These are phyloP conservation scores for Antrodiella citrinella DNA, from an alignment of 768 basidiomycete species.

Conservation along the genomic window DNA sequence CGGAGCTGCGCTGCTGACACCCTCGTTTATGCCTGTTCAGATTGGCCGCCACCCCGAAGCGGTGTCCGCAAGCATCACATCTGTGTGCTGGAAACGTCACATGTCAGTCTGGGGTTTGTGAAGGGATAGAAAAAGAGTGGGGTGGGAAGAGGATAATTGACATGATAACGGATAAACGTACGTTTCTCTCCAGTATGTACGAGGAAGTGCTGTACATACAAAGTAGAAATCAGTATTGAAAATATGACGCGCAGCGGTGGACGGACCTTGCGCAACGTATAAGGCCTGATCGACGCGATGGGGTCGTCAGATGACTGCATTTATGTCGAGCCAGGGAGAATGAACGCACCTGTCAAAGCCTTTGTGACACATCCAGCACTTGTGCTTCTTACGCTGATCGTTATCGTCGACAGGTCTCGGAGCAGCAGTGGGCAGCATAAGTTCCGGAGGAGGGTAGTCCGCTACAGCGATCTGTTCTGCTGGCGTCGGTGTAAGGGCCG, in stretches of 20 bases:
- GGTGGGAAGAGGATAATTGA: too few species aligned
- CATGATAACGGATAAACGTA: conserved; percentile 27
- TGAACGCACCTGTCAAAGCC: conserved; percentile 41
- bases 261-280: conserved; percentile 68
- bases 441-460: too few species aligned
- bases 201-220: conserved; percentile 53
- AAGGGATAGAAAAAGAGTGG: too few species aligned
- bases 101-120: too few species aligned
- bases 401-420: not conserved
- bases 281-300: conserved; percentile 52
- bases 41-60: conserved; percentile 77
- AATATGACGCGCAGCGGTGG: not conserved
- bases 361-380: conserved; percentile 81
- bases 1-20: too few species aligned
- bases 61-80: conserved; percentile 73
- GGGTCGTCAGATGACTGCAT: too few species aligned
- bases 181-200: conserved; percentile 84
- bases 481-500: too few species aligned
- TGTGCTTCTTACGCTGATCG: conserved; percentile 61
- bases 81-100: conserved; percentile 48
- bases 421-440: not conserved
- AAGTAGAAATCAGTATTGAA: conserved; percentile 4
- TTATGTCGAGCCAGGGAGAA: too few species aligned
- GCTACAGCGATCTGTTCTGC: too few species aligned
- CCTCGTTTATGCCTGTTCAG: conserved; percentile 64